Conservation (phyloP, 352 stramenopile species). For the Phytophthora meadii region DNA sequence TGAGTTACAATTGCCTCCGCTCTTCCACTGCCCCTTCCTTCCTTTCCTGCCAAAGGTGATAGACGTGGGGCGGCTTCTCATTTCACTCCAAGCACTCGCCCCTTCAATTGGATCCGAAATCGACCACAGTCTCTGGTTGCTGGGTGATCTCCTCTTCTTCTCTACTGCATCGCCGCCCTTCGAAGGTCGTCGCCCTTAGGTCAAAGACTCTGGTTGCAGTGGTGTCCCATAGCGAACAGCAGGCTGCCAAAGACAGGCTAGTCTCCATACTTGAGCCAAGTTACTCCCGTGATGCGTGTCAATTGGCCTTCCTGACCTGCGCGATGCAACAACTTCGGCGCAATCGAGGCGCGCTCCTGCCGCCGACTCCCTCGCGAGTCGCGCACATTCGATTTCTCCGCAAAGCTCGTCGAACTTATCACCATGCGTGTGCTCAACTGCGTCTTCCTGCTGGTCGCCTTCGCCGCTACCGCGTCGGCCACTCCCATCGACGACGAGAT, state of each 20-base stretch:
- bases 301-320: slow-evolving; percentile 15
- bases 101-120: not conserved
- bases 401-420: not conserved
- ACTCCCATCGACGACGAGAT: slow-evolving; percentile 35
- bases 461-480: slow-evolving; percentile 22
- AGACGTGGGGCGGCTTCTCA: not conserved
- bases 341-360: slow-evolving; percentile 5
- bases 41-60: not conserved
- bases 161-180: not conserved
- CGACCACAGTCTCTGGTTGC: not conserved
- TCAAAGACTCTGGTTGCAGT: not conserved
- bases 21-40: slow-evolving; percentile 1
- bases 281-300: slow-evolving; percentile 11
- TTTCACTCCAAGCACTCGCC: not conserved
- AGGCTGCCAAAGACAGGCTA: slow-evolving; percentile 12
- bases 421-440: slow-evolving; percentile 34
- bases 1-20: too few relatives aligned
- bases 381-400: slow-evolving; percentile 21
- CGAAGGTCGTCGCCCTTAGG: not conserved
- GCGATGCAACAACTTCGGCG: slow-evolving; percentile 23
- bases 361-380: slow-evolving; percentile 7
- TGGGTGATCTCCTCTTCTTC: slow-evolving; percentile 1
- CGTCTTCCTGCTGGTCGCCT: slow-evolving; percentile 25
- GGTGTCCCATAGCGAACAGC: slow-evolving; percentile 16
- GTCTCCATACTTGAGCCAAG: slow-evolving; percentile 8